A percentile compares a stretch with the other conserved stretches of the same genome.
These are phyloP conservation scores for Penicillium psychrofluorescens DNA, from an alignment of 495 filamentous ascomycete species.

Conservation along the genomic window DNA sequence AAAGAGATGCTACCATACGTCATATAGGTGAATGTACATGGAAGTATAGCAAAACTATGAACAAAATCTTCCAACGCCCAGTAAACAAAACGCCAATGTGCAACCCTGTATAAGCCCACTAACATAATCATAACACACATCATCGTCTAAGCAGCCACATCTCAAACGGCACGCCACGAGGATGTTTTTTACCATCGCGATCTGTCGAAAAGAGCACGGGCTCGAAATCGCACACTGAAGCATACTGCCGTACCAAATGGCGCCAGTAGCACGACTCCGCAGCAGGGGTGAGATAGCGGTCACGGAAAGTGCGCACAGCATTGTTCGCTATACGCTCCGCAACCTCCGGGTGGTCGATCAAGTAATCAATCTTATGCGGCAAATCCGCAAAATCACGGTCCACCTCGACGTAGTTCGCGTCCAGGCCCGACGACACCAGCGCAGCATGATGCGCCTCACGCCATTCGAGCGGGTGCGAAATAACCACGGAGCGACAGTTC, in stretches of 20 bases:
- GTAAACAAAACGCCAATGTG: neutral
- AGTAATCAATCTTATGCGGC: constrained; percentile 41
- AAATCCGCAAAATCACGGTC: constrained; percentile 48
- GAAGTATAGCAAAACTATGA: no score
- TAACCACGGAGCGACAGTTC: constrained; percentile 51
- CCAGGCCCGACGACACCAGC: constrained; percentile 36
- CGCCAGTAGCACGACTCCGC: constrained; percentile 58
- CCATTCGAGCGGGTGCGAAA: constrained; percentile 38
- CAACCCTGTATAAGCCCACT: neutral
- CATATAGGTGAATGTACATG: no score
- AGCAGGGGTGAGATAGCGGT: constrained; percentile 54
- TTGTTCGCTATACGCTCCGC: constrained; percentile 52
- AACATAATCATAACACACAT: neutral
- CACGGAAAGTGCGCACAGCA: constrained; percentile 44
- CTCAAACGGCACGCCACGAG: constrained; percentile 31
- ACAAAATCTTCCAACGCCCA: no score
- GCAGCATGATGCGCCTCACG: constrained; percentile 33
- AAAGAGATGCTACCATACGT: no score
- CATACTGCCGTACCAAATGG: constrained; percentile 42
- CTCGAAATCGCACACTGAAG: constrained; percentile 34
- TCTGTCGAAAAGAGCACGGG: constrained; percentile 22
- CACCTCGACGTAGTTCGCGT: constrained; percentile 56
- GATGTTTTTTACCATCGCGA: constrained; percentile 20
- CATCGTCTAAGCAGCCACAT: constrained; percentile 28
- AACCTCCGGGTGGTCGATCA: constrained; percentile 39